Percentiles rank a stretch among this genome's conserved stretches.
Evolutionary conservation across 768 basidiomycete genomes (phyloP).

Genomic region (Podaxis sp.): DNA sequence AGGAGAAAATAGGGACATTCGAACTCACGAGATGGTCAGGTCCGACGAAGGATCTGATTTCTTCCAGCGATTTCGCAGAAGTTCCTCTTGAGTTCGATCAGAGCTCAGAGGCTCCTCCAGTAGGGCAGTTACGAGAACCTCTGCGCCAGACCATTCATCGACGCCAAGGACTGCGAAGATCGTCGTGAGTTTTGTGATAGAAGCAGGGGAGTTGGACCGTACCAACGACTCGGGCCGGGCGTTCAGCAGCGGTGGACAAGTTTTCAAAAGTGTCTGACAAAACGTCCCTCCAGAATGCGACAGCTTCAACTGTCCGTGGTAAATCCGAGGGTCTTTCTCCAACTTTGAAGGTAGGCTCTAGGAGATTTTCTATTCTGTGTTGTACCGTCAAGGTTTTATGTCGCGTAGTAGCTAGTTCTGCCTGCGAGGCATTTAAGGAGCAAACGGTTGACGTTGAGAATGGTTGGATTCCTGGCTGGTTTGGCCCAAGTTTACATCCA

Average conservation of each 20-base stretch:
- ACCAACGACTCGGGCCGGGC: slow-evolving; percentile 49
- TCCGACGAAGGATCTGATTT: slow-evolving; percentile 19
- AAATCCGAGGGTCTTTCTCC: slow-evolving; percentile 13
- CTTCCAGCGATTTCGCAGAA: slow-evolving; percentile 51
- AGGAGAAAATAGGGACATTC: not conserved
- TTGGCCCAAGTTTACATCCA: not conserved
- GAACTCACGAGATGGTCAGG: slow-evolving; percentile 39
- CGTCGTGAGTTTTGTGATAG: slow-evolving; percentile 4
- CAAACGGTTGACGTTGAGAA: not conserved
- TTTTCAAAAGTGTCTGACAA: slow-evolving; percentile 35
- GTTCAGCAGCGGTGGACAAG: slow-evolving; percentile 27
- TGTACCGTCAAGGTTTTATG: slow-evolving; percentile 43
- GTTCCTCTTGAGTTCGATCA: slow-evolving; percentile 39
- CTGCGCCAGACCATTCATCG: slow-evolving; percentile 51
- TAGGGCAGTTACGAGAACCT: slow-evolving; percentile 65
- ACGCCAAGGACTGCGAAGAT: slow-evolving; percentile 50
- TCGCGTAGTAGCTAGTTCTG: not conserved
- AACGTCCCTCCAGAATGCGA: slow-evolving; percentile 46
- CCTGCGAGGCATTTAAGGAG: not conserved
- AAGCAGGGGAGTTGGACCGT: slow-evolving; percentile 22
- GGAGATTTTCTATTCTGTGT: slow-evolving; percentile 44
- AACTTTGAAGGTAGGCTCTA: slow-evolving; percentile 41
- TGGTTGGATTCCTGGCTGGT: not conserved
- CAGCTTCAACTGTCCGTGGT: slow-evolving; percentile 26
- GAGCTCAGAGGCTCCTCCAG: slow-evolving; percentile 68